phyloP scores from a whole-genome alignment of 768 basidiomycete genomes.

The Dioszegia hungarica region DNA sequence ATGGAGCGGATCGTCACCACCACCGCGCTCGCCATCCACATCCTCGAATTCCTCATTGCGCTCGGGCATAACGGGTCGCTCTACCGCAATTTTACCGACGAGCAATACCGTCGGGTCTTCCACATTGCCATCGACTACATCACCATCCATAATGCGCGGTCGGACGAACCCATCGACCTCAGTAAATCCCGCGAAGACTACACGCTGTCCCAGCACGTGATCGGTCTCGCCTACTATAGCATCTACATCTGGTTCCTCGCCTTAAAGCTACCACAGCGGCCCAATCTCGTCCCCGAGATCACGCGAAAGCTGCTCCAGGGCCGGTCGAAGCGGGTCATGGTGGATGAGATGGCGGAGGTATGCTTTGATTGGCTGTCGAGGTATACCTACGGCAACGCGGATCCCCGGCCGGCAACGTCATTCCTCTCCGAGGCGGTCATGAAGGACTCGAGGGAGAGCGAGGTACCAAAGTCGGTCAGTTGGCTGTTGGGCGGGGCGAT shows the following conservation, averaged over 20 bases:
- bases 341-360: constrained; percentile 89
- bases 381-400: constrained; percentile 89
- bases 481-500: constrained; percentile 84
- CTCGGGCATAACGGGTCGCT: constrained; percentile 73
- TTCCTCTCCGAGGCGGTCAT: constrained; percentile 74
- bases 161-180: constrained; percentile 29
- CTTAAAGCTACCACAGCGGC: constrained; percentile 72
- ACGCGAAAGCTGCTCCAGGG: constrained; percentile 78
- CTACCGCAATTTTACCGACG: constrained; percentile 84
- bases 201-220: constrained; percentile 84
- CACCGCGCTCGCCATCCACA: constrained; percentile 88
- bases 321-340: constrained; percentile 64
- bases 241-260: constrained; percentile 95
- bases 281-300: constrained; percentile 76
- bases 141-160: constrained; percentile 62
- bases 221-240: constrained; percentile 79
- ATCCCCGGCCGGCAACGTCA: constrained; percentile 78
- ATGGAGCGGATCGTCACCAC: constrained; percentile 86
- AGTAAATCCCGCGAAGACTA: constrained; percentile 48
- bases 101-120: constrained; percentile 88
- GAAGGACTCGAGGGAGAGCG: constrained; percentile 32
- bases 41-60: constrained; percentile 83
- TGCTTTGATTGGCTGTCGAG: constrained; percentile 97
- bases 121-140: constrained; percentile 91
- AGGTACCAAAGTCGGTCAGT: constrained; percentile 55